Evolutionary conservation across 2,329 filamentous ascomycete species (phyloP).

Genomic region (Hawksworthiomyces lignivorus): DNA sequence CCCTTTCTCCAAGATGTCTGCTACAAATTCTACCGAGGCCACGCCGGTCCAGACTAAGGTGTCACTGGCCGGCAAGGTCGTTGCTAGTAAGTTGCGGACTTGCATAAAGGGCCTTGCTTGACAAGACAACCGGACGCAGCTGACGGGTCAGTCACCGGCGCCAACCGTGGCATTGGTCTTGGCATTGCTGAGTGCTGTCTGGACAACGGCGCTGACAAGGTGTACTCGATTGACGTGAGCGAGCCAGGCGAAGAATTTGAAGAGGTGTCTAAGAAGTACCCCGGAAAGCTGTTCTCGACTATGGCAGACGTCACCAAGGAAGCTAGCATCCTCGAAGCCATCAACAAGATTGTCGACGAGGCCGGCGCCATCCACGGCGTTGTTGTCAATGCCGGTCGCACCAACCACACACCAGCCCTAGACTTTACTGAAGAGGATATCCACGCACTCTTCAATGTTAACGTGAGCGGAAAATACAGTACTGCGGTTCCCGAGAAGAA

Average conservation of each 20-base stretch:
- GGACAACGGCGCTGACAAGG: conserved; percentile 31
- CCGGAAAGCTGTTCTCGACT: conserved; percentile 34
- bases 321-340: conserved; percentile 29
- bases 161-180: conserved; percentile 37
- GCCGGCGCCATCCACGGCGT: conserved; percentile 35
- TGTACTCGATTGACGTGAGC: conserved; percentile 34
- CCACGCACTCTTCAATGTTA: conserved; percentile 35
- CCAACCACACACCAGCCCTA: conserved; percentile 38
- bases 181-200: conserved; percentile 39
- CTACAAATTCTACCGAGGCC: too few relatives aligned
- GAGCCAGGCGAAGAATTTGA: conserved; percentile 29
- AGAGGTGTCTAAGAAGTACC: conserved; percentile 30
- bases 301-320: conserved; percentile 38
- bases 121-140: too few relatives aligned
- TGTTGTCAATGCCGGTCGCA: conserved; percentile 33
- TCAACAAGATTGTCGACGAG: conserved; percentile 31
- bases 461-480: too few relatives aligned
- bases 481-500: too few relatives aligned
- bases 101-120: too few relatives aligned
- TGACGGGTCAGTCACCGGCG: conserved; percentile 32
- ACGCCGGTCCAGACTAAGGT: too few relatives aligned
- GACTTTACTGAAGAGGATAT: conserved; percentile 33
- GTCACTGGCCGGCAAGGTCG: too few relatives aligned
- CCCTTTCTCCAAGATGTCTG: too few relatives aligned
- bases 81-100: conserved; percentile 28